Base-by-base conservation (phyloP, 257 asterid genomes). In the Solanum etuberosum region DNA sequence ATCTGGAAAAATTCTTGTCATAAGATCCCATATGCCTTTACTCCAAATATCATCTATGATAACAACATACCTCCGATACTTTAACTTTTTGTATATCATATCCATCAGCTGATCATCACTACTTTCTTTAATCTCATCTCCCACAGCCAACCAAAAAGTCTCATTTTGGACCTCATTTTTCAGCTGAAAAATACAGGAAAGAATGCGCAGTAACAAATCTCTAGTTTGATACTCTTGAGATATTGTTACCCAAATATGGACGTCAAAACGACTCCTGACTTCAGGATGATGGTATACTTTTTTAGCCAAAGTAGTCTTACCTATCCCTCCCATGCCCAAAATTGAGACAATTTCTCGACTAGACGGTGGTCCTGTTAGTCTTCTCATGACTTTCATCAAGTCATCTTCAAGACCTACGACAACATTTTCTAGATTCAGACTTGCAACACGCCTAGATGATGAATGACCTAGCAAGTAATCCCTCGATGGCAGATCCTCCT, bases 1-100 rank as follows among this genome's bases (percentile, higher is more conserved):
- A 1, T 82, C 57, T 0, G 86, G 73, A 37, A 83, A 40, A 68
- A 7, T 5, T 35, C n/a, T 48, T 16, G 18, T 6, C 48, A 31
- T 25, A 21, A 40, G 11, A 71, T 18, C 31, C 78, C 83, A 71
- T 2, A n/a, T 42, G 5, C 14, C 35, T 20, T 4, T 37, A 23
- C 76, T 82, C 61, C 83, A 42, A 27, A 81, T 12, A 34, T 87
- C 86, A 40, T 87, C 86, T 51, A 87, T 16, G n/a, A 87, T 81
- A 29, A 43, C 54, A 12, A 77, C 65, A 61, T 65, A 59, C 61
- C 80, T 37, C 18, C 11, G 3, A 16, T 43, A 16, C 51, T 21
- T 81, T 0, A 86, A 51, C 51, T 21, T 48, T 35, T 38, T 86
- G 74, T 6, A 8, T 25, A 83, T 81, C 18, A 21, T 46, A 46